Percentiles rank a stretch among this genome's conserved stretches.
Conservation (phyloP, 805 yeast genomes). For the Hanseniaspora guilliermondii region DNA sequence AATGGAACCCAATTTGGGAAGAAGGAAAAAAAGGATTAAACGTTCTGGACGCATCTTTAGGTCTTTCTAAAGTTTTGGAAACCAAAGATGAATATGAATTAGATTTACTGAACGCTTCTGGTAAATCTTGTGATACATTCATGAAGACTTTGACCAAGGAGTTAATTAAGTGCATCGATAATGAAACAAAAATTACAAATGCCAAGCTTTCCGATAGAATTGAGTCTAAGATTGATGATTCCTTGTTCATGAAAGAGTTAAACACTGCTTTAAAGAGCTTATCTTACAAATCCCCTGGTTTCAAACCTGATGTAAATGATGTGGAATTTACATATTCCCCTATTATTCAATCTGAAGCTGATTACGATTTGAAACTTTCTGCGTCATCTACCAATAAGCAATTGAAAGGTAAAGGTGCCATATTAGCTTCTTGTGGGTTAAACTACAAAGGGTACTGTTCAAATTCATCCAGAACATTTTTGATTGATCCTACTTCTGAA, state of each 20-base stretch:
- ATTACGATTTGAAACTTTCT: constrained; percentile 70
- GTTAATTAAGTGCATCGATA: constrained; percentile 78
- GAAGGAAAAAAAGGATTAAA: constrained; percentile 31
- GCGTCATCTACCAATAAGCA: constrained; percentile 60
- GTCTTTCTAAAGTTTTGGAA: constrained; percentile 49
- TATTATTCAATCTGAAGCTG: constrained; percentile 76
- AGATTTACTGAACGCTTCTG: constrained; percentile 49
- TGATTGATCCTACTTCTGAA: constrained; percentile 75
- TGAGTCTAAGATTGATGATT: constrained; percentile 71
- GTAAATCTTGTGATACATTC: constrained; percentile 64
- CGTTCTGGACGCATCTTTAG: constrained; percentile 40
- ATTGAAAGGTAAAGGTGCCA: constrained; percentile 61
- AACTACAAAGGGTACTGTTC: constrained; percentile 84
- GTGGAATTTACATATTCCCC: constrained; percentile 93
- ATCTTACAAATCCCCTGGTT: constrained; percentile 30
- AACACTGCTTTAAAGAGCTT: constrained; percentile 35
- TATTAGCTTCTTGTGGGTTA: constrained; percentile 70
- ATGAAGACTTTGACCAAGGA: constrained; percentile 77
- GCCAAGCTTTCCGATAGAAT: constrained; percentile 58
- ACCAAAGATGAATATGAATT: constrained; percentile 71
- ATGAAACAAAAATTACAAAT: constrained; percentile 66
- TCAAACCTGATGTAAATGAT: constrained; percentile 61
- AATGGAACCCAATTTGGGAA: constrained; percentile 47
- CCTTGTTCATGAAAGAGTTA: constrained; percentile 47
- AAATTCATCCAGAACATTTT: constrained; percentile 72